phyloP scores from a whole-genome alignment of 1,284 basidiomycete species.

The Ganoderma meredithae region DNA sequence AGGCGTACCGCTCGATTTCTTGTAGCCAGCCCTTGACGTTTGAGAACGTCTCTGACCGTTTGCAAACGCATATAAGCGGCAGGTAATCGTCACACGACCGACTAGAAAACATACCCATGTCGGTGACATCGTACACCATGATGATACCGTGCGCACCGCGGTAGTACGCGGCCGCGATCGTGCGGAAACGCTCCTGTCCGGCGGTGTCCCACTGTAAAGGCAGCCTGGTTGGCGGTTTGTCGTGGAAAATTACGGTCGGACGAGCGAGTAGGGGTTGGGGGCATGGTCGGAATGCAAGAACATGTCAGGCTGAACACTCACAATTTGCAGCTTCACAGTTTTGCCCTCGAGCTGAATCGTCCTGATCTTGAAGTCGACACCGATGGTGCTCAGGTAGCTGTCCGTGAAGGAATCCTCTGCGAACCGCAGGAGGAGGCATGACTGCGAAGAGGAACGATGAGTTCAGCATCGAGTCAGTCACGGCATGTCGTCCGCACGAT shows the following conservation, averaged over 20 bases:
- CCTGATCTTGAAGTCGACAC: constrained; percentile 99
- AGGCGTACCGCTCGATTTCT: constrained; percentile 99
- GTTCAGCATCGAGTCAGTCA: background rate
- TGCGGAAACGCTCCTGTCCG: constrained; percentile 97
- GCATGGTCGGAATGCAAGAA: background rate
- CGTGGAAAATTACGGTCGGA: background rate
- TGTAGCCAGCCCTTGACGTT: constrained; percentile 99
- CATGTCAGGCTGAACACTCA: constrained; percentile 56
- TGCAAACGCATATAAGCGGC: background rate
- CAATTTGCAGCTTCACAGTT: constrained; percentile 99
- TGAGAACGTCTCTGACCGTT: constrained; percentile 86
- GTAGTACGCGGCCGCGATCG: constrained; percentile 99
- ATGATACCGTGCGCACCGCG: constrained; percentile 97
- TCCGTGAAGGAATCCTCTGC: constrained; percentile 99
- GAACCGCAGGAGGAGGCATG: constrained; percentile 97
- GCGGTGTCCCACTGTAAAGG: constrained; percentile 92
- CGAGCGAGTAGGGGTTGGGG: background rate
- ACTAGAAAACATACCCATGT: constrained; percentile 73
- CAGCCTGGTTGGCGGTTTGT: background rate
- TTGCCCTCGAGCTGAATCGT: constrained; percentile 99
- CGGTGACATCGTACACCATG: constrained; percentile 99
- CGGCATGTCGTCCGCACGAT: constrained; percentile 9
- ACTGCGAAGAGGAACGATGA: constrained; percentile 58
- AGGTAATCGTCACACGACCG: constrained; percentile 13
- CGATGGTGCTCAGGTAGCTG: constrained; percentile 98